Evolutionary conservation across 169 alveolate genomes (phyloP), one percentile per base, ranked within the genome.

Genomic region (Plasmodium inui): DNA sequence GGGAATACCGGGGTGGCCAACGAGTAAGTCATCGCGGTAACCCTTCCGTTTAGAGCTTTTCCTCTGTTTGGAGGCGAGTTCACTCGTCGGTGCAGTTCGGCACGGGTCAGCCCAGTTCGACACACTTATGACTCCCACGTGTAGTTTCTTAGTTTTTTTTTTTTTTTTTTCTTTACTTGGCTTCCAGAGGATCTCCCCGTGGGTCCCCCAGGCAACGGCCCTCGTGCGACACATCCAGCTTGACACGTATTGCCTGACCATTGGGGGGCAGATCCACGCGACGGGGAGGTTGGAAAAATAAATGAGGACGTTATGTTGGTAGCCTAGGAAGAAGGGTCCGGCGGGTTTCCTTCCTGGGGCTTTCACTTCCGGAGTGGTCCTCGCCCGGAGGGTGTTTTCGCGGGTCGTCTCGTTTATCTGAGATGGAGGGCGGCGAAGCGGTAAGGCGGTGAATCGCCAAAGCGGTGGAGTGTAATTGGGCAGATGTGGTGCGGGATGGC

Each of bases 381-480:
- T 85, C 14, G n/a, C 50, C 39, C 34, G 57, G n/a, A 32, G 6
- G n/a, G 57, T 19, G 44, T 85, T 85, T 76, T 85, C 93, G 80
- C 76, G 79, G 2, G 93, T 85, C n/a, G 93, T 85, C 46, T 85
- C 93, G 61, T 85, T 85, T 3, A 85, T 74, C 93, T 85, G 73
- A 71, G 2, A 22, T 26, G 32, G 34, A 19, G 41, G 17, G 78
- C 7, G 14, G 6, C 0, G 1, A 61, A 61, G 34, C 14, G 76
- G 17, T 22, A 5, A 1, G 8, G 50, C 50, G 50, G 44, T 8
- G 14, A 9, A n/a, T n/a, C n/a, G n/a, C n/a, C n/a, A n/a, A n/a
- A 9, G 22, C 14, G 73, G 73, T n/a, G 73, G 9, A 28, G n/a
- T 67, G 22, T 22, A 67, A 67, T 17, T 6, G 17, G 39, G 37